phyloP scores from a whole-genome alignment of 768 basidiomycete species.

The Tylopilus sp. region DNA sequence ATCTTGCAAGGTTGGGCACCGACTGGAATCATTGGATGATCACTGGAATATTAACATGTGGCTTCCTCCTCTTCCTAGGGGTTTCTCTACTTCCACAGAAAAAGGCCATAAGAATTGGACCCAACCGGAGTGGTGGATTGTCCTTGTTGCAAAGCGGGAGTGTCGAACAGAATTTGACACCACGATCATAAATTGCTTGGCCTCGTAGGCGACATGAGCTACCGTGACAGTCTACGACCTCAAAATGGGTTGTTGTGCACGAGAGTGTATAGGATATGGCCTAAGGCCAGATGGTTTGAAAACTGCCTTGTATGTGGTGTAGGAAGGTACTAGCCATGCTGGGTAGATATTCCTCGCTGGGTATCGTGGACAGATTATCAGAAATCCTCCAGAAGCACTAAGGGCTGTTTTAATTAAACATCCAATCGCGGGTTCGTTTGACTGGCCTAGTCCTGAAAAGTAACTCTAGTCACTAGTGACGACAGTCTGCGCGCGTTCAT shows the following conservation, averaged over 20 bases:
- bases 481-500: constrained; percentile 50
- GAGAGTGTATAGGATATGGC: neutral
- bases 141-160: neutral
- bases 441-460: constrained; percentile 3
- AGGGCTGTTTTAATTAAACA: neutral
- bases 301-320: neutral
- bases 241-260: constrained; percentile 14
- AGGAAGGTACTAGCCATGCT: constrained; percentile 3
- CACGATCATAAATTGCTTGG: neutral
- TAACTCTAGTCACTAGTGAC: constrained; percentile 18
- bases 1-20: constrained; percentile 9
- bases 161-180: constrained; percentile 1
- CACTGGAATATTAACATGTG: too few species aligned
- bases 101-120: too few species aligned
- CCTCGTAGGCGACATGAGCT: constrained; percentile 8
- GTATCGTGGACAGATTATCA: neutral
- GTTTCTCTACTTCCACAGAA: too few species aligned
- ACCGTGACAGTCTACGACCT: neutral
- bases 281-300: neutral
- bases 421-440: neutral
- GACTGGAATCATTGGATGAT: constrained; percentile 2
- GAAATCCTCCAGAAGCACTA: neutral
- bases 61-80: too few species aligned
- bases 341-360: neutral
- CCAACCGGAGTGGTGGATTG: neutral